Base-by-base conservation (phyloP, 2,329 filamentous ascomycete species). In the Bipolaris oryzae region DNA sequence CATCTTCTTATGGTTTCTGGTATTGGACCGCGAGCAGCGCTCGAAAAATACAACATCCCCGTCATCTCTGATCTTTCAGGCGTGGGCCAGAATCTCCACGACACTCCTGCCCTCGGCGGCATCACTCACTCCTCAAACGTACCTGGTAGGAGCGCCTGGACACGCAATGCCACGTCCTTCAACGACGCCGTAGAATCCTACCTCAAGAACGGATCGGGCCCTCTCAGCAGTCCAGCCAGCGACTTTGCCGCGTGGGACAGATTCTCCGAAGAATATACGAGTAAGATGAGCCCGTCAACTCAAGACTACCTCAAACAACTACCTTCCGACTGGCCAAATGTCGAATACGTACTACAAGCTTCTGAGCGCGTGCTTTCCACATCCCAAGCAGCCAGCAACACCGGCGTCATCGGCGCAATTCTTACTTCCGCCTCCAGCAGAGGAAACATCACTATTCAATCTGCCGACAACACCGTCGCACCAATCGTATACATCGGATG, bases 1-100 rank as follows among this genome's bases (percentile, higher is more conserved):
- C 53, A 56, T 15, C 37, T 56, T 7, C 53, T 56, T 31, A 56
- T 53, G 43, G 53, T 56, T 1, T 56, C 53, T 15, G 53, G 53
- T n/a, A 33, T 56, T 11, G 53, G 53, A 20, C 54, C 54, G 37
- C 54, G 54, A 25, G 43, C 41, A 20, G 33, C 15, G 6, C 49
- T 57, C 3, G 49, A 57, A 13, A 23, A 50, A 44, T 3, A 57
- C 38, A 34, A 57, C 7, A 57, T 48, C 23, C 28, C 50, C 3
- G 49, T 53, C 10, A 37, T 53, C n/a, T 53, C 54, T n/a, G 54
- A 57, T 31, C 35, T 53, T 1, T 21, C 44, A 2, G 54, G 50
- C 10, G 54, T 57, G 10, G 49, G 54, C 20, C 43, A 48, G 9
- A 57, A 57, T 33, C 43, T 56, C 15, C 49, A 34, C 33, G 53